Evolutionary conservation across 2,329 filamentous ascomycete genomes (phyloP).

Genomic region (Xylaria sp.): DNA sequence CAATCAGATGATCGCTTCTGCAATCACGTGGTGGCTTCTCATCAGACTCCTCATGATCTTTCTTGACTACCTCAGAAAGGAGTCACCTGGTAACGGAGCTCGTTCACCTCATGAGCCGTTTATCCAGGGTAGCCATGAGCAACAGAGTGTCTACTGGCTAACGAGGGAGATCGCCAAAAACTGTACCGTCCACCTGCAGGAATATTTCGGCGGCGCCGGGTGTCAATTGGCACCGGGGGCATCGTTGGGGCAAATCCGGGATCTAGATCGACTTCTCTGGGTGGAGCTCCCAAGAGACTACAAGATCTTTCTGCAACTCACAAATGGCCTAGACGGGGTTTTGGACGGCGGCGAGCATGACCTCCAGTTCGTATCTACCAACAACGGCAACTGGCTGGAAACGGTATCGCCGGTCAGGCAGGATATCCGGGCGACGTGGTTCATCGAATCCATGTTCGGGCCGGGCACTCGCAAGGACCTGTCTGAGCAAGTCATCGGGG

Average conservation of each 20-base stretch:
- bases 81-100: not conserved
- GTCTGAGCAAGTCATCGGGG: not conserved
- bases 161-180: slow-evolving; percentile 12
- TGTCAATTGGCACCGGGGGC: slow-evolving; percentile 12
- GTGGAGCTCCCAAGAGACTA: slow-evolving; percentile 11
- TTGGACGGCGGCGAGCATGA: slow-evolving; percentile 2
- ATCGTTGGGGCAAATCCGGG: not conserved
- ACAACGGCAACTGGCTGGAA: not conserved
- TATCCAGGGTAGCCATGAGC: not conserved
- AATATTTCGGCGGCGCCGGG: not conserved
- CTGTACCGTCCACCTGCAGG: slow-evolving; percentile 10
- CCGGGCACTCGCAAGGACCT: not conserved
- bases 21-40: slow-evolving; percentile 5
- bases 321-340: slow-evolving; percentile 13
- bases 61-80: not conserved
- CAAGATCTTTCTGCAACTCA: slow-evolving; percentile 11
- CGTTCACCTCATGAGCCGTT: not conserved
- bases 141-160: slow-evolving; percentile 8
- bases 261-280: not conserved
- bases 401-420: not conserved
- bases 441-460: slow-evolving; percentile 18
- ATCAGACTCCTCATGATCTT: not conserved
- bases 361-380: slow-evolving; percentile 2
- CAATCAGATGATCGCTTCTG: slow-evolving; percentile 1
- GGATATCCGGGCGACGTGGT: not conserved